These are phyloP conservation scores for Grosmannia huntii DNA, from an alignment of 2,329 filamentous ascomycete genomes.

Conservation along the genomic window DNA sequence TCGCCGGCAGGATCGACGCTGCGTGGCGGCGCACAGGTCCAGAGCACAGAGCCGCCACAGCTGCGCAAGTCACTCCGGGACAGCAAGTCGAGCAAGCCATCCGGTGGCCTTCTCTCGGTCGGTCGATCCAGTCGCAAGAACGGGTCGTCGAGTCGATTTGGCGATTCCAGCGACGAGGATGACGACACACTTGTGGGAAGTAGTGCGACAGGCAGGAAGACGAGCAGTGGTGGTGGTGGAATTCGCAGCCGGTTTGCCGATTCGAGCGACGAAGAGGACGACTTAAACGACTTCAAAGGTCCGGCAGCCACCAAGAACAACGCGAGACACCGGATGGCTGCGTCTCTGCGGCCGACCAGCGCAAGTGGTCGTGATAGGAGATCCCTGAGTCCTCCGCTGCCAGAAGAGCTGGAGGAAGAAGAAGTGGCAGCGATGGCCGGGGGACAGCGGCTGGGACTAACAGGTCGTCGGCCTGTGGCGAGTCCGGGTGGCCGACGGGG, in stretches of 20 bases:
- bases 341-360: neutral
- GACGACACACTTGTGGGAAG: conserved; percentile 29
- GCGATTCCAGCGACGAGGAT: conserved; percentile 57
- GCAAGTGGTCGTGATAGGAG: neutral
- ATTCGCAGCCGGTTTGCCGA: conserved; percentile 41
- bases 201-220: neutral
- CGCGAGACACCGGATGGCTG: neutral
- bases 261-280: conserved; percentile 50
- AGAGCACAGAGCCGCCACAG: conserved; percentile 23
- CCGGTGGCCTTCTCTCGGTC: conserved; percentile 27
- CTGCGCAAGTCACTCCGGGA: conserved; percentile 11
- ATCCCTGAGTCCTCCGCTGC: conserved; percentile 20
- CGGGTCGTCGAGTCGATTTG: conserved; percentile 42
- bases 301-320: neutral
- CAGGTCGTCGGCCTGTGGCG: too few species aligned
- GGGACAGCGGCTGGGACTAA: neutral
- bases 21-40: conserved; percentile 19
- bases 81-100: conserved; percentile 3
- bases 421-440: neutral
- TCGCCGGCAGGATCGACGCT: conserved; percentile 52
- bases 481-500: neutral
- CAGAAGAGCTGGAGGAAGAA: conserved; percentile 23
- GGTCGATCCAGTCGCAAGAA: conserved; percentile 20
- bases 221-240: neutral
- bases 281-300: conserved; percentile 35